A percentile compares a stretch with the other conserved stretches of the same genome.
Evolutionary conservation across 1,284 basidiomycete species (phyloP).

Genomic region (Exobasidium cylindrosporum): DNA sequence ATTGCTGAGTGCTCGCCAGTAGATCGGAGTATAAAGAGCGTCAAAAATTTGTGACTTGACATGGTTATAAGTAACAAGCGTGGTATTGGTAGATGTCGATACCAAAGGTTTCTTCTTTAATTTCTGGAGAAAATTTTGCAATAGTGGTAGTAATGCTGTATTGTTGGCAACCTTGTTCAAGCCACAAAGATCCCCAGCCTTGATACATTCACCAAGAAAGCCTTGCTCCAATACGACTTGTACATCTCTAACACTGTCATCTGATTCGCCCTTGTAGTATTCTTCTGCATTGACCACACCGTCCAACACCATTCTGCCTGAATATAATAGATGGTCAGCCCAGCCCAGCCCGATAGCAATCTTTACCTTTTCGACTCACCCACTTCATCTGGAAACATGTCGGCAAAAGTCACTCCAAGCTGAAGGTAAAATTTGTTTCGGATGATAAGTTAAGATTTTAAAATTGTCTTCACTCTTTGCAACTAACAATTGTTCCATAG

Average conservation of each 20-base stretch:
- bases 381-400: constrained; percentile 36
- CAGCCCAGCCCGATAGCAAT: no score
- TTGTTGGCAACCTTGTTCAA: constrained; percentile 15
- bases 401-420: constrained; percentile 28
- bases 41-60: constrained; percentile 25
- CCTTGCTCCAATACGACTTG: constrained; percentile 1
- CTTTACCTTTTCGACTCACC: no score
- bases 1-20: constrained; percentile 26
- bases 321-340: no score
- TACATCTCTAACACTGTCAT: neutral
- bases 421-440: no score
- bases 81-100: constrained; percentile 19
- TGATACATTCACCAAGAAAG: constrained; percentile 3
- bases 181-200: constrained; percentile 19
- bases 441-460: no score
- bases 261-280: neutral
- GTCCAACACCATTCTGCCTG: constrained; percentile 32
- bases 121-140: constrained; percentile 26
- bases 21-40: constrained; percentile 26
- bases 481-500: constrained; percentile 37
- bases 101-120: constrained; percentile 19
- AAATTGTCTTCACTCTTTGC: no score
- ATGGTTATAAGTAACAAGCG: constrained; percentile 26
- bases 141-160: constrained; percentile 23
- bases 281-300: constrained; percentile 30